Evolutionary conservation across 495 filamentous ascomycete genomes (phyloP), one percentile per base, ranked within the genome.

Genomic region (Friedmanniomyces endolithicus): DNA sequence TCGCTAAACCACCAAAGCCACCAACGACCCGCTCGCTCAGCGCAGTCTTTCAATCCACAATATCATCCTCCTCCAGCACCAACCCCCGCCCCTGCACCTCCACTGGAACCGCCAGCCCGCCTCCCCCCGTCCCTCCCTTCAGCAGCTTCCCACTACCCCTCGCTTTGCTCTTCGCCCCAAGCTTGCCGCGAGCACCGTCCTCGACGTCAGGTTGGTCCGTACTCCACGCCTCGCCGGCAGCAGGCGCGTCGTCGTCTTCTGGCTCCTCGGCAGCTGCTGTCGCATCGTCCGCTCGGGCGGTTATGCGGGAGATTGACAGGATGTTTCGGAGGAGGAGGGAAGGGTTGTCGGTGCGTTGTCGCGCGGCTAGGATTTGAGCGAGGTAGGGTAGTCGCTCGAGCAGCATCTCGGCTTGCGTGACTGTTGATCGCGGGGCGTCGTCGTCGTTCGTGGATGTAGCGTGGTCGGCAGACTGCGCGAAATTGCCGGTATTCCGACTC

Each of bases 61-160:
- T 97, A 75, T 98, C 92, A 74, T 98, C 92, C 66, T 97, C 90
- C 63, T 84, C 88, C 41, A 97, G 71, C 50, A 89, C 78, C 54
- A 94, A 65, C 49, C 80, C 83, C 67, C 82, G 78, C 43, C 78
- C 73, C 52, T 72, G 70, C 41, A 73, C 69, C 19, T 74, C 68
- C 3, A 68, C 59, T 25, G 65, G 57, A 22, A 60, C 61, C 35
- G 61, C 55, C 33, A 56, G 61, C 24, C 33, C 55, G 52, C 51
- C 56, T 52, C 52, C 45, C 50, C 50, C 46, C 25, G 44, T 46
- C 54, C 11, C 35, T 17, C 22, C 16, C 54, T 25, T 52, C 31
- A 27, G n/a, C n/a, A n/a, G 8, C 20, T 39, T 25, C 46, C 35
- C 22, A 48, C 41, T 25, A 48, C 41, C 11, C 20, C 14, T 59